Conservation (phyloP, 1,139 yeast genomes). For the Debaryomycetaceae sp. region DNA sequence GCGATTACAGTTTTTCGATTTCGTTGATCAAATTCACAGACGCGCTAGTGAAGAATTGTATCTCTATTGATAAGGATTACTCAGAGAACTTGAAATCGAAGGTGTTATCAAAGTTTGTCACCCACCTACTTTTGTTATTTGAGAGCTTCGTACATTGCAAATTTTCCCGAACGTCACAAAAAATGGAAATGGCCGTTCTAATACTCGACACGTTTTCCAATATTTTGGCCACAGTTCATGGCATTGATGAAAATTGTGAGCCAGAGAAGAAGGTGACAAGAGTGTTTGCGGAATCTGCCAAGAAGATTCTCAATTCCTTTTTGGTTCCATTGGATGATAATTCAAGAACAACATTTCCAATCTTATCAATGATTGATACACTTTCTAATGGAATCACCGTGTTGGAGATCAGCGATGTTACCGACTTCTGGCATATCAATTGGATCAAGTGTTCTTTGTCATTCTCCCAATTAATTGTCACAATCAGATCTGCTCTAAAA, state of each 20-base stretch:
- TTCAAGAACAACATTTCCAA: conserved; percentile 55
- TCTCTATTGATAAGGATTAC: conserved; percentile 35
- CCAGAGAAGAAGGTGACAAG: conserved; percentile 39
- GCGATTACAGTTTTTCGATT: conserved; percentile 63
- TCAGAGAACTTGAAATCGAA: conserved; percentile 47
- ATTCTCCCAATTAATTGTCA: conserved; percentile 43
- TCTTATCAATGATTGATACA: conserved; percentile 49
- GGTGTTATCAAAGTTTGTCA: conserved; percentile 53
- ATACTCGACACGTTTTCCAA: conserved; percentile 55
- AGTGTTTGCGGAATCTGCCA: conserved; percentile 50
- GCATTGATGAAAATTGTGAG: conserved; percentile 45
- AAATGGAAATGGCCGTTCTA: conserved; percentile 58
- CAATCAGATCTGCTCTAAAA: conserved; percentile 51
- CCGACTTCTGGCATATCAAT: conserved; percentile 38
- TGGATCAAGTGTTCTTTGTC: conserved; percentile 44
- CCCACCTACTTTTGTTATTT: conserved; percentile 61
- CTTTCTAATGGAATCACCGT: conserved; percentile 35
- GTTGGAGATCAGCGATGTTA: conserved; percentile 40
- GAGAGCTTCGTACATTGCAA: conserved; percentile 76
- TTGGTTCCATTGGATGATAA: conserved; percentile 48
- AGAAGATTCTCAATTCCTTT: conserved; percentile 52
- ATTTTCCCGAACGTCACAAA: conserved; percentile 53
- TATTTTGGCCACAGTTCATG: conserved; percentile 54
- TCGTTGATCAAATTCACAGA: conserved; percentile 54
- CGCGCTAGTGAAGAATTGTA: conserved; percentile 52